Percentiles rank a stretch among this genome's conserved stretches.
phyloP scores from a whole-genome alignment of 192 early-diverging fungal species.

The Coemansia sp. region DNA sequence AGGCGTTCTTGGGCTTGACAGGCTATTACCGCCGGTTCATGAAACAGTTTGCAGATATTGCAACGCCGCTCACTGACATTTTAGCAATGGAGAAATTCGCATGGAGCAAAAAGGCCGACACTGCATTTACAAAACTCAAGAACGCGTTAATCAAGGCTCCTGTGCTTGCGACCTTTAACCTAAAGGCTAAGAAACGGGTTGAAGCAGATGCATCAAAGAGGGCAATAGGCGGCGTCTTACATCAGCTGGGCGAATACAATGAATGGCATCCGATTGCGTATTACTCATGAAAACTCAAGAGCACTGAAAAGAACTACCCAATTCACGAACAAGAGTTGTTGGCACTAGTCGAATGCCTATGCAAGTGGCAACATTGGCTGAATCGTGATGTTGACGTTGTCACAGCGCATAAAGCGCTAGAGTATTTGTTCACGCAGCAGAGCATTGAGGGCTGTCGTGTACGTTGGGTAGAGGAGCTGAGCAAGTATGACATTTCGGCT shows the following conservation, averaged over 20 bases:
- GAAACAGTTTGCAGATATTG: background rate
- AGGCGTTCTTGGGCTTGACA: background rate
- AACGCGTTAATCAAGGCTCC: background rate
- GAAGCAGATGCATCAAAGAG: constrained; percentile 12
- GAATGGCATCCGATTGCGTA: constrained; percentile 22
- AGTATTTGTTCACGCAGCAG: background rate
- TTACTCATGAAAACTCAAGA: constrained; percentile 11
- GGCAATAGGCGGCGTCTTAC: constrained; percentile 15
- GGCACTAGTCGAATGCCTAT: constrained; percentile 2
- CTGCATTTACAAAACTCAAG: background rate
- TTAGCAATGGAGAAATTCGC: constrained; percentile 1
- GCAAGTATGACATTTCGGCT: background rate
- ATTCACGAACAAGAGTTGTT: constrained; percentile 12
- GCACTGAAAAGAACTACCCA: constrained; percentile 10
- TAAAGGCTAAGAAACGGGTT: background rate
- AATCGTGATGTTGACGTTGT: background rate
- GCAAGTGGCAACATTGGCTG: constrained; percentile 4
- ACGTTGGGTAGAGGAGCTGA: constrained; percentile 3
- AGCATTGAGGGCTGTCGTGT: background rate
- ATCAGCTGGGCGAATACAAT: background rate
- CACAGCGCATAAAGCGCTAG: constrained; percentile 4
- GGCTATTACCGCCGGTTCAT: constrained; percentile 11
- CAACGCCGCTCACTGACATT: constrained; percentile 5
- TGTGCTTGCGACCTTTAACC: constrained; percentile 15
- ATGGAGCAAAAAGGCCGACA: background rate